Evolutionary conservation across 2,329 filamentous ascomycete genomes (phyloP).

Genomic region (Penicillium palitans): DNA sequence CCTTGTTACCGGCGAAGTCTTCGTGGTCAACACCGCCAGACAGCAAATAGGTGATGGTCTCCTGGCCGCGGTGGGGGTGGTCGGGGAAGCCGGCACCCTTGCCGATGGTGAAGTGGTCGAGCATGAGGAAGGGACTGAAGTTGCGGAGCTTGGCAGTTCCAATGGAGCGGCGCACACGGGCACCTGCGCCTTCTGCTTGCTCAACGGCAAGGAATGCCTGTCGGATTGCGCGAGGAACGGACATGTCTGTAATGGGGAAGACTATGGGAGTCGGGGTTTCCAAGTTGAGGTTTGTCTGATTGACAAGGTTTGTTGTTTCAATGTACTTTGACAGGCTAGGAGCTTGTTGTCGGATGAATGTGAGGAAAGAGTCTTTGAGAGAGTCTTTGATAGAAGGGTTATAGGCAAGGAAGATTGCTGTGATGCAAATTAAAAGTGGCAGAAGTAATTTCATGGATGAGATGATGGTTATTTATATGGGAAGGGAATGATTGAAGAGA

Average conservation of each 20-base stretch:
- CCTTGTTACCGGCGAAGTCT: slow-evolving; percentile 83
- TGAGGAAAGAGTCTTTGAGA: slow-evolving; percentile 19
- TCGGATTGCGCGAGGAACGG: slow-evolving; percentile 71
- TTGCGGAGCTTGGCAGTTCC: slow-evolving; percentile 80
- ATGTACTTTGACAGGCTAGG: slow-evolving; percentile 18
- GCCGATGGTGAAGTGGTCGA: slow-evolving; percentile 83
- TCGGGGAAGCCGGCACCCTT: slow-evolving; percentile 87
- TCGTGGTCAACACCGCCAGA: slow-evolving; percentile 84
- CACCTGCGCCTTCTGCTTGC: slow-evolving; percentile 84
- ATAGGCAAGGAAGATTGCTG: slow-evolving; percentile 35
- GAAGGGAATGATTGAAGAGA: slow-evolving; percentile 10
- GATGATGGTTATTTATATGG: slow-evolving; percentile 34
- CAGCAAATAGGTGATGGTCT: slow-evolving; percentile 89
- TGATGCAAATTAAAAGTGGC: slow-evolving; percentile 41
- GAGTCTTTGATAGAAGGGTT: slow-evolving; percentile 23
- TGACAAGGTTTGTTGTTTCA: slow-evolving; percentile 13
- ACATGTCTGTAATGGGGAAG: slow-evolving; percentile 55
- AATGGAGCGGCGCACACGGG: slow-evolving; percentile 81
- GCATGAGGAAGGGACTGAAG: slow-evolving; percentile 92
- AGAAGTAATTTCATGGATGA: slow-evolving; percentile 39
- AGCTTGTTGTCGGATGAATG: slow-evolving; percentile 21
- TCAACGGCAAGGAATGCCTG: slow-evolving; percentile 82
- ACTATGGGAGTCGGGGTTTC: slow-evolving; percentile 12
- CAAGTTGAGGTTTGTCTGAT: slow-evolving; percentile 5
- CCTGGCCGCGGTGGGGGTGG: slow-evolving; percentile 79